These are phyloP conservation scores for Stachybotrys chartarum DNA, from an alignment of 2,329 filamentous ascomycete genomes.

Conservation along the genomic window DNA sequence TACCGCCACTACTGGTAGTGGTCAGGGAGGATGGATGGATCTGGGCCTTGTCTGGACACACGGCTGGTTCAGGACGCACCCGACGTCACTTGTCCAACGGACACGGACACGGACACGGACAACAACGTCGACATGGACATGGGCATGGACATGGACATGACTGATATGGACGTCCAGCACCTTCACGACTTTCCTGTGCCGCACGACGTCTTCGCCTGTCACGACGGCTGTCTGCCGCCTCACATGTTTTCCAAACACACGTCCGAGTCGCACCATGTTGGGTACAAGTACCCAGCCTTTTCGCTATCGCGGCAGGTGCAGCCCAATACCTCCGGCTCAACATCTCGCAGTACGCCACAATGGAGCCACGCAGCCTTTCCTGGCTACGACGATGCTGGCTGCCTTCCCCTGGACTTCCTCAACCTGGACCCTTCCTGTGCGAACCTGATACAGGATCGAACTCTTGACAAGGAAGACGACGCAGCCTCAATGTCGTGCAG, in stretches of 20 bases:
- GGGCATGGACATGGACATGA: background rate
- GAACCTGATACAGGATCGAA: too few relatives aligned
- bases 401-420: background rate
- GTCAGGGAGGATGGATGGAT: background rate
- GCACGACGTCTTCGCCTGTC: background rate
- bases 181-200: background rate
- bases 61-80: background rate
- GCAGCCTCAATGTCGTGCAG: constrained; percentile 24
- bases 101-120: constrained; percentile 1
- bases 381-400: background rate
- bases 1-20: too few relatives aligned
- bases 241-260: background rate
- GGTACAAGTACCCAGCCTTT: background rate
- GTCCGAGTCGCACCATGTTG: background rate
- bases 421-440: background rate
- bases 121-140: background rate
- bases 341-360: background rate
- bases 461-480: constrained; percentile 14
- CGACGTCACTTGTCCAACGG: constrained; percentile 6
- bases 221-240: background rate
- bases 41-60: constrained; percentile 16
- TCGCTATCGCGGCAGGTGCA: background rate
- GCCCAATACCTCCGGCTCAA: background rate
- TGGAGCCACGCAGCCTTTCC: background rate
- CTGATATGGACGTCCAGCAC: background rate